Evolutionary conservation across 106 monocot genomes (phyloP).

Genomic region (Platanthera guangdongensis): DNA sequence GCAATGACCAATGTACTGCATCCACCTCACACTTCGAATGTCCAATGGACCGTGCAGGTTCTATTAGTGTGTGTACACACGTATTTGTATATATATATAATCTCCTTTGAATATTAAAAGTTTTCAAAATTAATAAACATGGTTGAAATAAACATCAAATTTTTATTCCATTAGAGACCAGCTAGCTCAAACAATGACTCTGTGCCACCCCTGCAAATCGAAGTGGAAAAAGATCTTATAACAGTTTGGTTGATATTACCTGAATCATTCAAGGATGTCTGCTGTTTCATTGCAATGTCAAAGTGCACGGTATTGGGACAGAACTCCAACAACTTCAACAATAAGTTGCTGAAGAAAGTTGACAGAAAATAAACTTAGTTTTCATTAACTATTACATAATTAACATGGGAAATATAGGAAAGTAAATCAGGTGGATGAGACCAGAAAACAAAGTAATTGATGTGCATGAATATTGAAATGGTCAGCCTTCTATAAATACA

Average conservation of each 20-base stretch:
- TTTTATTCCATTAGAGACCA: too few relatives aligned
- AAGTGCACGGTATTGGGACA: constrained; percentile 9
- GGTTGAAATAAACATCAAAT: too few relatives aligned
- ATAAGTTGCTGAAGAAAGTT: constrained; percentile 29
- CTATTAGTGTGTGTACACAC: too few relatives aligned
- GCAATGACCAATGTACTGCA: too few relatives aligned
- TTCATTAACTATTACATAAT: not conserved
- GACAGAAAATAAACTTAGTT: not conserved
- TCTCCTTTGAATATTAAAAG: too few relatives aligned
- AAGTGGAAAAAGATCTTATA: not conserved
- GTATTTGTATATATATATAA: too few relatives aligned
- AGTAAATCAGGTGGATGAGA: not conserved
- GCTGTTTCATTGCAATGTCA: constrained; percentile 13
- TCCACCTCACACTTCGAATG: too few relatives aligned
- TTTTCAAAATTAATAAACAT: too few relatives aligned
- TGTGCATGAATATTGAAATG: not conserved
- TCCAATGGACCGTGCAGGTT: too few relatives aligned
- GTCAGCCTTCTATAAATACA: not conserved
- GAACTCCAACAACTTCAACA: constrained; percentile 35
- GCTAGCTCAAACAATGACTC: too few relatives aligned
- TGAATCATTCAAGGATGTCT: constrained; percentile 9
- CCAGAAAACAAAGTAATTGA: not conserved
- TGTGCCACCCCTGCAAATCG: too few relatives aligned
- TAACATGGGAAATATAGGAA: not conserved
- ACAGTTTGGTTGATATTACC: constrained; percentile 11